A percentile compares a stretch with the other conserved stretches of the same genome.
Evolutionary conservation across 805 yeast genomes (phyloP).

Genomic region (Babjeviella inositovora): DNA sequence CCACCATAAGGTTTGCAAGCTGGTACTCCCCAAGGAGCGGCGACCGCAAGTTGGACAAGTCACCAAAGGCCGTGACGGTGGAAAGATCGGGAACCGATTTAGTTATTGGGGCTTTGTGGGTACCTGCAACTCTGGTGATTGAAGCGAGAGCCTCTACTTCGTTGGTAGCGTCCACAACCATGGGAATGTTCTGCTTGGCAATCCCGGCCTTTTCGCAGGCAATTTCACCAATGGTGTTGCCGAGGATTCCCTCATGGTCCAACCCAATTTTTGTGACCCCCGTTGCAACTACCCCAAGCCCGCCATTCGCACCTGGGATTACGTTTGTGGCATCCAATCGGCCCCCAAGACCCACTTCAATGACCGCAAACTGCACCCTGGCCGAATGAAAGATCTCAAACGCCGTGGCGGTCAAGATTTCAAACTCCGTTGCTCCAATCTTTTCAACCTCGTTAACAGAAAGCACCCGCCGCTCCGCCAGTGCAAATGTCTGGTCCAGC

Average conservation of each 20-base stretch:
- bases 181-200: conserved; percentile 38
- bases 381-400: conserved; percentile 50
- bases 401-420: conserved; percentile 73
- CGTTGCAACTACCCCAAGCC: conserved; percentile 32
- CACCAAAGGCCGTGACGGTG: conserved; percentile 4
- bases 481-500: conserved; percentile 21
- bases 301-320: conserved; percentile 2
- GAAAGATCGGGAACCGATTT: conserved; percentile 3
- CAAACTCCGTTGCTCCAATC: conserved; percentile 78
- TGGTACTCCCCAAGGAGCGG: conserved; percentile 70
- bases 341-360: conserved; percentile 97
- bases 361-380: conserved; percentile 55
- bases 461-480: conserved; percentile 23
- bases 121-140: conserved; percentile 18
- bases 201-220: conserved; percentile 83
- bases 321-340: conserved; percentile 81
- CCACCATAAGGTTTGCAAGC: conserved; percentile 47
- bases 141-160: conserved; percentile 28
- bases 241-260: conserved; percentile 74
- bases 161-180: conserved; percentile 60
- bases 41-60: conserved; percentile 9
- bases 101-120: conserved; percentile 10
- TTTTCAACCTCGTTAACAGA: conserved; percentile 16
- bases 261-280: conserved; percentile 77
- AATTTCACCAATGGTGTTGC: conserved; percentile 45